phyloP scores from a whole-genome alignment of 148 eudicot species.

The Pharnaceum exiguum region DNA sequence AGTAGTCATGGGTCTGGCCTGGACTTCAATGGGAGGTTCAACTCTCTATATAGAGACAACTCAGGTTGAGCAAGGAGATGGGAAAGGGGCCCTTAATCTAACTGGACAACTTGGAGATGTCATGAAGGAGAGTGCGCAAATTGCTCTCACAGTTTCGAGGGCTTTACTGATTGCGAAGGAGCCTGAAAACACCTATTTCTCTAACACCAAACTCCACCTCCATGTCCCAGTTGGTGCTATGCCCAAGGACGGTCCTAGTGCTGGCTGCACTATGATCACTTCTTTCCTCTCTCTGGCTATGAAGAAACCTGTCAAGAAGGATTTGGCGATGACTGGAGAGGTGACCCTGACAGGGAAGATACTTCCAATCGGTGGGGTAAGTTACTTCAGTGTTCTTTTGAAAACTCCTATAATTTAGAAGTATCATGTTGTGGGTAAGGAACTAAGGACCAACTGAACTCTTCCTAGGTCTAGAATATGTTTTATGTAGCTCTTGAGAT shows the following conservation, averaged over 20 bases:
- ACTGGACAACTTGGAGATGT: conserved; percentile 99
- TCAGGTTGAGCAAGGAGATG: conserved; percentile 75
- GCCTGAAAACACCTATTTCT: conserved; percentile 55
- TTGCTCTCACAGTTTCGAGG: conserved; percentile 86
- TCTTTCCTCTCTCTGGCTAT: conserved; percentile 82
- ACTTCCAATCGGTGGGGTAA: conserved; percentile 99
- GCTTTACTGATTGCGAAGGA: conserved; percentile 61
- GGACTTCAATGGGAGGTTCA: conserved; percentile 99
- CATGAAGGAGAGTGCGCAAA: conserved; percentile 99
- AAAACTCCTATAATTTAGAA: not conserved
- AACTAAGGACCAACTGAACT: too few relatives aligned
- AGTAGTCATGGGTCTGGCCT: conserved; percentile 98
- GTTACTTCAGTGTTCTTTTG: conserved; percentile 15
- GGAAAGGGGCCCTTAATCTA: conserved; percentile 76
- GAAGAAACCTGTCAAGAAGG: conserved; percentile 79
- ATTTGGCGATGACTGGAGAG: conserved; percentile 98
- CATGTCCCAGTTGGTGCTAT: conserved; percentile 99
- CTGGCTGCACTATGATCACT: conserved; percentile 99
- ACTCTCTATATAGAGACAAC: conserved; percentile 90
- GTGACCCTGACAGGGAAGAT: conserved; percentile 89
- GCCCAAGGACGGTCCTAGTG: conserved; percentile 99
- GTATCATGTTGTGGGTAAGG: too few relatives aligned
- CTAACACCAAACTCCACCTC: conserved; percentile 80
- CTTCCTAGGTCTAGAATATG: too few relatives aligned
- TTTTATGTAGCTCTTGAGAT: too few relatives aligned